Conservation (phyloP, 2,329 filamentous ascomycete species). For the Penicillium sp. region DNA sequence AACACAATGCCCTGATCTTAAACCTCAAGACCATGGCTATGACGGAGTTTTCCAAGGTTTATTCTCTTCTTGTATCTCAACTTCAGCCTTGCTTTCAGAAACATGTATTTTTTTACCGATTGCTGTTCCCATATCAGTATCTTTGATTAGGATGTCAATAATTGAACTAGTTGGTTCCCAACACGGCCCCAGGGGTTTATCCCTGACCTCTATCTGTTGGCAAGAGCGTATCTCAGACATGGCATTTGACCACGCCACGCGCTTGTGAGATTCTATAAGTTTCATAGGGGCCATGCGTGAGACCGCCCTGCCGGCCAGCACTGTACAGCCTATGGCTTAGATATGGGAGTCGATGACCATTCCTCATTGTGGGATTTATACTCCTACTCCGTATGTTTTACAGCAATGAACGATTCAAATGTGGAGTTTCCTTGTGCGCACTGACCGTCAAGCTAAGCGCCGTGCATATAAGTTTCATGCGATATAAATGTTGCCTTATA, state of each 20-base stretch:
- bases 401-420: background rate
- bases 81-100: slow-evolving; percentile 5
- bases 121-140: background rate
- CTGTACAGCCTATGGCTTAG: background rate
- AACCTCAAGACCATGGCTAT: background rate
- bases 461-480: background rate
- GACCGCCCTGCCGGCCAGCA: background rate
- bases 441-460: background rate
- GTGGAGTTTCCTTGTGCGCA: background rate
- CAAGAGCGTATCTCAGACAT: background rate
- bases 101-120: slow-evolving; percentile 5
- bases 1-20: background rate
- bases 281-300: background rate
- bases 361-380: too few relatives aligned
- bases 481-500: background rate
- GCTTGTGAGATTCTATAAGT: background rate
- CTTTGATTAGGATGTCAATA: slow-evolving; percentile 5
- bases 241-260: background rate
- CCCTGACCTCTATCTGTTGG: background rate
- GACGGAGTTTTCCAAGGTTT: slow-evolving; percentile 3
- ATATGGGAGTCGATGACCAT: background rate
- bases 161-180: background rate
- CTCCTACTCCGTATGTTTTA: too few relatives aligned
- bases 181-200: background rate
- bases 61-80: slow-evolving; percentile 6